Evolutionary conservation across 2,329 filamentous ascomycete genomes (phyloP).

Genomic region (Botrytis pseudocinerea): DNA sequence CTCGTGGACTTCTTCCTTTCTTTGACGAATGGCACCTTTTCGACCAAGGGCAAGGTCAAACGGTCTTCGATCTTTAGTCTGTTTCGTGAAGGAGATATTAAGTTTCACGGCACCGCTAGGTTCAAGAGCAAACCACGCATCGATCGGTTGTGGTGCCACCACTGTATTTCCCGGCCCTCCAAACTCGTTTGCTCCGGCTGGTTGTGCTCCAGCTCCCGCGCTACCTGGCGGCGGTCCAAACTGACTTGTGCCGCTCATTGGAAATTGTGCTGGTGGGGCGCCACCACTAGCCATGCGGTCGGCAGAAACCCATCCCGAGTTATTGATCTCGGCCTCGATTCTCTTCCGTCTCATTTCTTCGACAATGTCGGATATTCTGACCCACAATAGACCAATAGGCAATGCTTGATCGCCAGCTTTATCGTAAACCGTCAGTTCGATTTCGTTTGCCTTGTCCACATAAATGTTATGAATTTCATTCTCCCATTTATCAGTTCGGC

Average conservation of each 20-base stretch:
- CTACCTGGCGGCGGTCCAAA: slow-evolving; percentile 48
- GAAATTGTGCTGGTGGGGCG: slow-evolving; percentile 55
- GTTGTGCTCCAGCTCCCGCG: slow-evolving; percentile 39
- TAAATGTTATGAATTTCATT: slow-evolving; percentile 89
- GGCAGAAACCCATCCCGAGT: slow-evolving; percentile 93
- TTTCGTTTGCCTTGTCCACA: slow-evolving; percentile 97
- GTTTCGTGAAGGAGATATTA: slow-evolving; percentile 88
- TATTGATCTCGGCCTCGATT: slow-evolving; percentile 93
- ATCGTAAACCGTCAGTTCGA: slow-evolving; percentile 96
- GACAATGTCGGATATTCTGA: slow-evolving; percentile 93
- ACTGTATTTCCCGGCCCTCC: slow-evolving; percentile 41
- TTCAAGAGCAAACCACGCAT: slow-evolving; percentile 96
- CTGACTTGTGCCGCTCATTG: slow-evolving; percentile 51
- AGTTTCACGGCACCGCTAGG: slow-evolving; percentile 91
- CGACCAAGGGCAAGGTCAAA: slow-evolving; percentile 89
- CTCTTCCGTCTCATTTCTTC: slow-evolving; percentile 97
- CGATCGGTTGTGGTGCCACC: slow-evolving; percentile 60
- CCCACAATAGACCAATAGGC: slow-evolving; percentile 93
- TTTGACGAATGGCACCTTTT: slow-evolving; percentile 94
- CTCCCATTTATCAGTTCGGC: slow-evolving; percentile 86
- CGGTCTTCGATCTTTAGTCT: slow-evolving; percentile 76
- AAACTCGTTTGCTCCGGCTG: slow-evolving; percentile 32
- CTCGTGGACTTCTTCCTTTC: slow-evolving; percentile 97
- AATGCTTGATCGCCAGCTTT: slow-evolving; percentile 87
- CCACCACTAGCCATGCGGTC: slow-evolving; percentile 80